A percentile compares a stretch with the other conserved stretches of the same genome.
These are phyloP conservation scores for Ophiostoma sp. DNA, from an alignment of 2,329 filamentous ascomycete genomes.

Conservation along the genomic window DNA sequence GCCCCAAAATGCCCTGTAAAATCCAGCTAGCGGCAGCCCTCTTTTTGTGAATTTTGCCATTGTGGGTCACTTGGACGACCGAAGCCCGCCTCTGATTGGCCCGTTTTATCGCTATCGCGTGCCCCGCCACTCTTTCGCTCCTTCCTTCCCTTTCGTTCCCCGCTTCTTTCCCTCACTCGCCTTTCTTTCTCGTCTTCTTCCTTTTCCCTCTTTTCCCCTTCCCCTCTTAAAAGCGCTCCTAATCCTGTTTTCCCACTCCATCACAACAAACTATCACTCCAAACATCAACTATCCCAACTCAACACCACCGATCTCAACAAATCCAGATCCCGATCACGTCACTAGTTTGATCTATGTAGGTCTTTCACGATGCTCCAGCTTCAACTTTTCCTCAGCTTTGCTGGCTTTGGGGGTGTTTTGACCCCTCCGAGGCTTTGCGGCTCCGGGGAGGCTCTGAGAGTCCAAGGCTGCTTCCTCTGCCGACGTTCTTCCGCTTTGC, in stretches of 20 bases:
- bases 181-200: slow-evolving; percentile 22
- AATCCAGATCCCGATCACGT: neutral
- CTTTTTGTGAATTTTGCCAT: slow-evolving; percentile 19
- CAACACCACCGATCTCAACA: slow-evolving; percentile 1
- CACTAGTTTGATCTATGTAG: slow-evolving; percentile 18
- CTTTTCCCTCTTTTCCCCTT: slow-evolving; percentile 19
- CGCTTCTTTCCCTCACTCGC: slow-evolving; percentile 19
- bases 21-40: slow-evolving; percentile 9
- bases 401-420: neutral
- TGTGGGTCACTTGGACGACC: slow-evolving; percentile 13
- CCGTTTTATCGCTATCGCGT: slow-evolving; percentile 18
- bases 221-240: slow-evolving; percentile 14
- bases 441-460: neutral
- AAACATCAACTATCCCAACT: slow-evolving; percentile 9
- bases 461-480: neutral
- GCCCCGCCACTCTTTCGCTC: slow-evolving; percentile 29
- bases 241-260: slow-evolving; percentile 19
- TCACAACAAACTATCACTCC: slow-evolving; percentile 10
- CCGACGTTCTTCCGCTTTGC: neutral
- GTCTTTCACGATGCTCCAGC: neutral
- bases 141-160: slow-evolving; percentile 23
- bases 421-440: neutral
- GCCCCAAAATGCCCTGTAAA: neutral
- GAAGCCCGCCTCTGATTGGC: slow-evolving; percentile 22
- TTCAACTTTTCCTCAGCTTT: neutral